These are phyloP conservation scores for Claviceps sorghi DNA, from an alignment of 2,329 filamentous ascomycete species.

Conservation along the genomic window DNA sequence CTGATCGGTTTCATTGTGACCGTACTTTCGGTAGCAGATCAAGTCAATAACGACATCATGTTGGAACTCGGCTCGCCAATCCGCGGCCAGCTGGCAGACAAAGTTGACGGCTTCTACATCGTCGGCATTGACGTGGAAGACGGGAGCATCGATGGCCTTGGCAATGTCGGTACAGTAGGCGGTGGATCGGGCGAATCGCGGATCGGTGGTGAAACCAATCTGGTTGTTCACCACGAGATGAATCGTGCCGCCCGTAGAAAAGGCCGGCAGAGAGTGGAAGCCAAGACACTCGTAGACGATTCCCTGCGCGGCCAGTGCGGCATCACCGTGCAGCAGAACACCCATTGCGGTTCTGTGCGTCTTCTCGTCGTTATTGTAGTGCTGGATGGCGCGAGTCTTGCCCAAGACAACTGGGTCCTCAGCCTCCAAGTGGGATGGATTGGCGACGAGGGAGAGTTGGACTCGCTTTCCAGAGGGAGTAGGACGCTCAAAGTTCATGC, in stretches of 20 bases:
- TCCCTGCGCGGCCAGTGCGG: conserved; percentile 90
- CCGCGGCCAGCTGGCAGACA: conserved; percentile 88
- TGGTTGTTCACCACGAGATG: conserved; percentile 99
- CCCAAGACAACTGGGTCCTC: conserved; percentile 96
- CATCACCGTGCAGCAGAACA: conserved; percentile 90
- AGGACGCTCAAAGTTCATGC: conserved; percentile 99
- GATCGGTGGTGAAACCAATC: conserved; percentile 98
- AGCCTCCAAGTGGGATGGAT: conserved; percentile 94
- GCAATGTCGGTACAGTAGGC: conserved; percentile 99
- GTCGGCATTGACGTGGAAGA: conserved; percentile 98
- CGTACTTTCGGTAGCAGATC: conserved; percentile 97
- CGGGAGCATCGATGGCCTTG: conserved; percentile 94
- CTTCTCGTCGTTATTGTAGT: conserved; percentile 96
- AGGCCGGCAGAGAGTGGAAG: conserved; percentile 88
- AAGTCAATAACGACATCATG: conserved; percentile 96
- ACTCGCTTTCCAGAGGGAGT: conserved; percentile 97
- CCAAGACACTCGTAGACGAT: conserved; percentile 97
- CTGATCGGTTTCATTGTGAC: conserved; percentile 99
- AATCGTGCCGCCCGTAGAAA: conserved; percentile 93
- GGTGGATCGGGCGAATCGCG: conserved; percentile 90
- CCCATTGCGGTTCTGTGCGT: conserved; percentile 84
- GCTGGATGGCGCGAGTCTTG: conserved; percentile 94
- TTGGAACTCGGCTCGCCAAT: conserved; percentile 98
- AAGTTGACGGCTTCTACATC: conserved; percentile 98
- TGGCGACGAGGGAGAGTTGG: conserved; percentile 96